Conservation (phyloP, 345 rosid species). For the Lumnitzera littorea region DNA sequence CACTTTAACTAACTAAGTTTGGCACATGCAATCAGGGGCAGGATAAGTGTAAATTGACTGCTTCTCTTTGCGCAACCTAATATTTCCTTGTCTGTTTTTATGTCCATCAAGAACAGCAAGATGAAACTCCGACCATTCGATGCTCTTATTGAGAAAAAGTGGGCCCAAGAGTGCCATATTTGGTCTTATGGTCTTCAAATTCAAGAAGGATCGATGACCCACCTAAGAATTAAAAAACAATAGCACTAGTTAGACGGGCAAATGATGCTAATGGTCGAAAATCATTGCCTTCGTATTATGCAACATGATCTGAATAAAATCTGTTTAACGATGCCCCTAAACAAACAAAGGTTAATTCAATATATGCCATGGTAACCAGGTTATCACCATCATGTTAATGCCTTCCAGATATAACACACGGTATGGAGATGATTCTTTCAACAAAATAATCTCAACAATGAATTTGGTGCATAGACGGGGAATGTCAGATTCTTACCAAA, state of each 20-base stretch:
- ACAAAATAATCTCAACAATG: neutral
- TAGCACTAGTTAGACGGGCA: neutral
- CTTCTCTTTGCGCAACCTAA: slow-evolving; percentile 60
- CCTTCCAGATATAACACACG: too few relatives aligned
- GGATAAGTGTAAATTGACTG: slow-evolving; percentile 95
- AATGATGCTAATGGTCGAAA: too few relatives aligned
- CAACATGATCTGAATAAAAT: too few relatives aligned
- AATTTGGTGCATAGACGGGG: neutral
- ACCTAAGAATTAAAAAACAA: slow-evolving; percentile 24
- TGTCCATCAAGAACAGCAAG: slow-evolving; percentile 60
- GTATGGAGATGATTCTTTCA: neutral
- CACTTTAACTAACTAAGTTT: slow-evolving; percentile 9
- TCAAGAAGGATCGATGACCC: slow-evolving; percentile 72
- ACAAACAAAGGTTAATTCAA: too few relatives aligned
- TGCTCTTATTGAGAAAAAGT: slow-evolving; percentile 72
- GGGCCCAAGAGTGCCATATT: slow-evolving; percentile 77
- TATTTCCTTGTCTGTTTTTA: slow-evolving; percentile 71
- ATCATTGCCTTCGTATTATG: too few relatives aligned
- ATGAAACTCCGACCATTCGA: slow-evolving; percentile 72
- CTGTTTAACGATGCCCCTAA: too few relatives aligned
- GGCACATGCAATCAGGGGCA: slow-evolving; percentile 91
- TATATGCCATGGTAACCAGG: too few relatives aligned
- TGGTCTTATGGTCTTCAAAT: slow-evolving; percentile 83
- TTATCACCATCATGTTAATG: too few relatives aligned
- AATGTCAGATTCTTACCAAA: slow-evolving; percentile 33